Conservation (phyloP, 352 stramenopile species). For the Globisporangium spinosum region DNA sequence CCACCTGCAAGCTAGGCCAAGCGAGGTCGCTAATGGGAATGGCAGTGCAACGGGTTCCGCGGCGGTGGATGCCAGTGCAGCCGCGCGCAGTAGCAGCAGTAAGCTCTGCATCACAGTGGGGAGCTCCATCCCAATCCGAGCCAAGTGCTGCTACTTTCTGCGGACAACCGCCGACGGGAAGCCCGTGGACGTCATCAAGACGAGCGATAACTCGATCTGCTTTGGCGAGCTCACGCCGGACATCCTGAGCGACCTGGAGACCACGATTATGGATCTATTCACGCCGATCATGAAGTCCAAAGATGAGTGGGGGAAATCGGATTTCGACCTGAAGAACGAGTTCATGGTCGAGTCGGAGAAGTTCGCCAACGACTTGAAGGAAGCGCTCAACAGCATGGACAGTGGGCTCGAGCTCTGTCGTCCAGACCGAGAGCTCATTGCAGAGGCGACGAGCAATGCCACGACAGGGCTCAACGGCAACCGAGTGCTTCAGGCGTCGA, state of each 20-base stretch:
- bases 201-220: conserved; percentile 73
- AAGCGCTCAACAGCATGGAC: conserved; percentile 94
- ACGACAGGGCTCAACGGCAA: conserved; percentile 37
- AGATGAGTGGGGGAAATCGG: conserved; percentile 94
- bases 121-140: conserved; percentile 57
- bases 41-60: conserved; percentile 2
- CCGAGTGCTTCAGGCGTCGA: conserved; percentile 61
- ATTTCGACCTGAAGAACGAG: conserved; percentile 88
- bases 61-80: neutral
- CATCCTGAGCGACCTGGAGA: conserved; percentile 77
- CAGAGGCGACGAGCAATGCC: conserved; percentile 46
- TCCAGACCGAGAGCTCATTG: conserved; percentile 75
- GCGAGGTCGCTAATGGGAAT: conserved; percentile 10
- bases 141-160: conserved; percentile 86
- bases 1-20: conserved; percentile 45
- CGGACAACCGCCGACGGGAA: conserved; percentile 68
- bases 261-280: conserved; percentile 85
- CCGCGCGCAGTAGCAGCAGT: conserved; percentile 18
- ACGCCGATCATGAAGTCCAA: conserved; percentile 90
- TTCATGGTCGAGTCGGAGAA: conserved; percentile 95
- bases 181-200: conserved; percentile 64
- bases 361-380: conserved; percentile 92
- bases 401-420: conserved; percentile 91
- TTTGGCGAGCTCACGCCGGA: conserved; percentile 86
- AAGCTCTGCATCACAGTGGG: conserved; percentile 75